A percentile compares a stretch with the other conserved stretches of the same genome.
phyloP scores from a whole-genome alignment of 2,329 filamentous ascomycete species.

The Akanthomyces dipterigenus region DNA sequence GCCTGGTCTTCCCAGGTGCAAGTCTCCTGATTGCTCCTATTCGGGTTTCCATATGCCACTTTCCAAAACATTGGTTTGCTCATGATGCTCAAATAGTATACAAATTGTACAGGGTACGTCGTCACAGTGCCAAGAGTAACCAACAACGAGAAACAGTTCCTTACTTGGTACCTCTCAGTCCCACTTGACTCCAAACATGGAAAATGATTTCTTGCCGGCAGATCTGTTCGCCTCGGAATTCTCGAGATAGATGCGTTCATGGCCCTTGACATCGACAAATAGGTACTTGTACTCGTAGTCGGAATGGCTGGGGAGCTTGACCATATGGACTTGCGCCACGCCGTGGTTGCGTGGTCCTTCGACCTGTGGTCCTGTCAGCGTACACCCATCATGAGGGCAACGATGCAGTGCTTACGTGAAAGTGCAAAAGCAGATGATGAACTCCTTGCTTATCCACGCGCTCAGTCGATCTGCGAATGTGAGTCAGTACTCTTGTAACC shows the following conservation, averaged over 20 bases:
- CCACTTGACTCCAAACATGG: slow-evolving; percentile 59
- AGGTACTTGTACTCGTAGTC: slow-evolving; percentile 76
- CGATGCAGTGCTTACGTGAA: slow-evolving; percentile 53
- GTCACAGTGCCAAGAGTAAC: neutral
- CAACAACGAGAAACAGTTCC: neutral
- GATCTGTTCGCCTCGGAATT: slow-evolving; percentile 41
- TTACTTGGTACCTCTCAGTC: neutral
- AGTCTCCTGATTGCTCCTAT: neutral
- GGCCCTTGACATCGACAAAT: slow-evolving; percentile 70
- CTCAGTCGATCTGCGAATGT: slow-evolving; percentile 49
- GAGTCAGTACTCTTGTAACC: slow-evolving; percentile 20
- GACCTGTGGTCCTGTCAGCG: slow-evolving; percentile 43
- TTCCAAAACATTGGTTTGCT: neutral
- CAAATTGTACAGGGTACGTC: slow-evolving; percentile 5
- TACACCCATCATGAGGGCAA: neutral
- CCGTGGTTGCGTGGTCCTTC: slow-evolving; percentile 71
- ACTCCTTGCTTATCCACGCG: slow-evolving; percentile 67
- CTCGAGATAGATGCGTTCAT: slow-evolving; percentile 59
- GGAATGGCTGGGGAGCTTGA: slow-evolving; percentile 54
- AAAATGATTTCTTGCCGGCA: slow-evolving; percentile 38
- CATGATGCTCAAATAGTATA: slow-evolving; percentile 8
- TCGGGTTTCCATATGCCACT: neutral
- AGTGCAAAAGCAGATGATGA: slow-evolving; percentile 78
- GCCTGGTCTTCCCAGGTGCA: neutral
- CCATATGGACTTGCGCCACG: slow-evolving; percentile 70